Base-by-base conservation (phyloP, 2,329 filamentous ascomycete genomes). In the Venturia carpophila region DNA sequence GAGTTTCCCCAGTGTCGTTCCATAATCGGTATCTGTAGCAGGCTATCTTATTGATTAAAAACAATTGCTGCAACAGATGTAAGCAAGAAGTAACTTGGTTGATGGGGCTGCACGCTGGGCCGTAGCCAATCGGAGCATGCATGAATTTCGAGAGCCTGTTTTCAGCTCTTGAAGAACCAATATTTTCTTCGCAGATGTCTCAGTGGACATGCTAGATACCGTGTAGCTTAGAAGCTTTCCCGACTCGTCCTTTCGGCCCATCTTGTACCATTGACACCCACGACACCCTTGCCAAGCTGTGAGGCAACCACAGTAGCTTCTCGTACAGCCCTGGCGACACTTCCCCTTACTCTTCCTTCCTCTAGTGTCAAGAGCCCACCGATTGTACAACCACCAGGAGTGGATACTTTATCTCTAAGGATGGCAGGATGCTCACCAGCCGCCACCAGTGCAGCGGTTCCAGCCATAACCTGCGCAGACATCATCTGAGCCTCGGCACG, bases 381-480 rank as follows among this genome's bases (percentile, higher is more conserved):
- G 67, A 92, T 91, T 5, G 88, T 92, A 75, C 88, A 92, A 1
- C 90, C 90, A 5, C 88, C 89, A 0, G 89, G 88, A 1, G 88
- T 91, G 69, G 80, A 86, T n/a, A 91, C 87, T 76, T 89, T 90
- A 70, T 93, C 89, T 63, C 86, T 82, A 63, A 92, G 76, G 27
- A 91, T 76, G 19, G 89, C 88, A 1, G 90, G 90, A 74, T 92
- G 89, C 73, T 91, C 88, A 17, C 88, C 88, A 64, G 76, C 82
- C 65, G 90, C 79, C 13, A 92, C 84, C 70, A 92, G 72, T 0
- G 83, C 85, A 0, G 89, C 87, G 0, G 87, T 85, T 27, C 90
- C 90, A 69, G 84, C 82, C 87, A 92, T 91, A 15, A 86, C 86
- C 79, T 93, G 90, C 1, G 89, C 87, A 34, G 89, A 89, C 88